Evolutionary conservation across 2,329 filamentous ascomycete genomes (phyloP).

Genomic region (Penicillium sp.): DNA sequence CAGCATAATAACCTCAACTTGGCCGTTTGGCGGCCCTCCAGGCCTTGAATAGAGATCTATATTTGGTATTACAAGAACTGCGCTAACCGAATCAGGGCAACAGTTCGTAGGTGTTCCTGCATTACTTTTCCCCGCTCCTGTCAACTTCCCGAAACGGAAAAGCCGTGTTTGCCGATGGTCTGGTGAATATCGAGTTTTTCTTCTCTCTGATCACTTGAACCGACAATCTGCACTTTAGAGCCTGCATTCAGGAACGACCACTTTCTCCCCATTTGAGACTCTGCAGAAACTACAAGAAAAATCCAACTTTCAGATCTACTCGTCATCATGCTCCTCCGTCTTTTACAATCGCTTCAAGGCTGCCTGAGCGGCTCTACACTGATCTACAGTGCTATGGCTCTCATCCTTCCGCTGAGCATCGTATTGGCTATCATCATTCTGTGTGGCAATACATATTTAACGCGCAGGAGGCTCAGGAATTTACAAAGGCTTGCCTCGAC

Average conservation of each 20-base stretch:
- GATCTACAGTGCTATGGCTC: background rate
- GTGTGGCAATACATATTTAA: background rate
- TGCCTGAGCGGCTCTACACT: background rate
- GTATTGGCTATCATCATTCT: background rate
- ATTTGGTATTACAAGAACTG: background rate
- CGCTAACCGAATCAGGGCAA: background rate
- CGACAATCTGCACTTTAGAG: background rate
- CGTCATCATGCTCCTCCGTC: background rate
- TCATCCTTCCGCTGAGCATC: background rate
- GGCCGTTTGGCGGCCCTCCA: too few relatives aligned
- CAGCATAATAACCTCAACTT: too few relatives aligned
- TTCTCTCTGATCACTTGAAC: background rate
- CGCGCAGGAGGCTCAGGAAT: background rate
- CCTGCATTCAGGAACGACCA: background rate
- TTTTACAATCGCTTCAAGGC: background rate
- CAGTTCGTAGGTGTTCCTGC: background rate
- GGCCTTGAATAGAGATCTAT: background rate
- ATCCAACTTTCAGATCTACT: background rate
- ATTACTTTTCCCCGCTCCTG: background rate
- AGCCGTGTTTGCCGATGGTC: background rate
- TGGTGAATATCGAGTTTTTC: background rate
- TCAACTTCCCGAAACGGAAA: background rate
- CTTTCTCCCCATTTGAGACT: background rate
- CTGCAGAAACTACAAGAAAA: background rate
- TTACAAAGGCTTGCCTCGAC: background rate